Conservation (phyloP, 73 alveolate genomes). For the Breviolum minutum region DNA sequence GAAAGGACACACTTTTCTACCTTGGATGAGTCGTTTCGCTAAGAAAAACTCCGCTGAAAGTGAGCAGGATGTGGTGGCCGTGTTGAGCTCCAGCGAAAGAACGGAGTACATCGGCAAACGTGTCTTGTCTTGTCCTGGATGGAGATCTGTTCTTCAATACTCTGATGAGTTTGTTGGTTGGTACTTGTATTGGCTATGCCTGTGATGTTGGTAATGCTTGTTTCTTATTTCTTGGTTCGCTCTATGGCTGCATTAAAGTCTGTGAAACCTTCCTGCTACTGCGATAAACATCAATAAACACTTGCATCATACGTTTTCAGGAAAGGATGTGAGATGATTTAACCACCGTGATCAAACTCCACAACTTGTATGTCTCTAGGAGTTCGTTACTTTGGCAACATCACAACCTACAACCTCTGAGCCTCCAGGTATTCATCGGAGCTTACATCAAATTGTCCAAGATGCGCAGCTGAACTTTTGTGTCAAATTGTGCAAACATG, state of each 20-base stretch:
- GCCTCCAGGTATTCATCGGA: conserved; percentile 46
- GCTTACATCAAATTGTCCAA: conserved; percentile 38
- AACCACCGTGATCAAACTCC: not conserved
- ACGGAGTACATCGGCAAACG: conserved; percentile 26
- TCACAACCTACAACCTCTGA: not conserved
- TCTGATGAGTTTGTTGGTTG: no score
- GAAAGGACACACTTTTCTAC: not conserved
- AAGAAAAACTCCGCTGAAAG: not conserved
- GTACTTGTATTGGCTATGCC: no score
- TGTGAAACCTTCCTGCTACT: no score
- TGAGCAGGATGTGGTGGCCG: not conserved
- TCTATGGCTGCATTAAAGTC: no score
- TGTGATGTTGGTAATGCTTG: no score
- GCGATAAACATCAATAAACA: no score
- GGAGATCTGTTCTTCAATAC: no score
- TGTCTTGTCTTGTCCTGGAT: not conserved
- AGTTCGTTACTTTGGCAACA: no score
- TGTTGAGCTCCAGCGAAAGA: conserved; percentile 16
- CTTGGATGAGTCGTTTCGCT: not conserved
- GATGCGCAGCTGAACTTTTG: not conserved
- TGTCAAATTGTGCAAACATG: not conserved
- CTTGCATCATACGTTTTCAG: no score
- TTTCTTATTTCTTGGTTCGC: no score
- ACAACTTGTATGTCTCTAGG: not conserved
- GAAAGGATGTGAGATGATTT: no score